Evolutionary conservation across 805 yeast genomes (phyloP), one percentile per base, ranked within the genome.

Genomic region (Ogataea dorogensis): DNA sequence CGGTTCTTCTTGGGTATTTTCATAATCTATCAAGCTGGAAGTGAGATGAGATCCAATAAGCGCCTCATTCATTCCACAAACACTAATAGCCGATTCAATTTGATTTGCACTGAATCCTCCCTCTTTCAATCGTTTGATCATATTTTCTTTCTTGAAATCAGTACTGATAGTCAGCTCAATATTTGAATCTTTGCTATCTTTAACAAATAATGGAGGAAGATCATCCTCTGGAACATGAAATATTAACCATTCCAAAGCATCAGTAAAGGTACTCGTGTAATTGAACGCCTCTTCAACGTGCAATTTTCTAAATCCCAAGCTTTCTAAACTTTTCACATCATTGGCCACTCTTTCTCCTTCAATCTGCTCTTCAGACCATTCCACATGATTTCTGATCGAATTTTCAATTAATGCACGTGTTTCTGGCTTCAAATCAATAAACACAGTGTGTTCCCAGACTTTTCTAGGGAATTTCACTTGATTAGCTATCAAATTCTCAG

Each of bases 181-280:
- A 31, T 72, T 74, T 0, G 81, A 66, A 47, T 80, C 87, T 28
- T 70, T 70, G 15, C 71, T 69, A 25, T 75, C 63, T 42, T 79
- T 77, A 12, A 71, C 68, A 50, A 84, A 84, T 30, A 68, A 64
- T 0, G 62, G 47, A 0, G 98, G 98, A 20, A 91, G 64, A 51
- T 91, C 98, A 54, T 89, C 98, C 45, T 93, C 97, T 0, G 98
- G 98, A 3, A 91, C 75, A 52, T 91, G 93, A 47, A 89, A 80
- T 8, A 91, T 61, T 13, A 91, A 70, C 91, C 93, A 84, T 43
- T 81, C 86, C 27, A 84, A 58, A 0, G 81, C 70, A 16, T 71
- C 76, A 2, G 71, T 67, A 37, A 77, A 68, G 1, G 70, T 49
- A 3, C 54, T 45, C 0, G 80, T 66, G 51, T 85, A 85, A 17